Evolutionary conservation across 2,329 filamentous ascomycete species (phyloP), one percentile per base, ranked within the genome.

Genomic region (Celoporthe dispersa): DNA sequence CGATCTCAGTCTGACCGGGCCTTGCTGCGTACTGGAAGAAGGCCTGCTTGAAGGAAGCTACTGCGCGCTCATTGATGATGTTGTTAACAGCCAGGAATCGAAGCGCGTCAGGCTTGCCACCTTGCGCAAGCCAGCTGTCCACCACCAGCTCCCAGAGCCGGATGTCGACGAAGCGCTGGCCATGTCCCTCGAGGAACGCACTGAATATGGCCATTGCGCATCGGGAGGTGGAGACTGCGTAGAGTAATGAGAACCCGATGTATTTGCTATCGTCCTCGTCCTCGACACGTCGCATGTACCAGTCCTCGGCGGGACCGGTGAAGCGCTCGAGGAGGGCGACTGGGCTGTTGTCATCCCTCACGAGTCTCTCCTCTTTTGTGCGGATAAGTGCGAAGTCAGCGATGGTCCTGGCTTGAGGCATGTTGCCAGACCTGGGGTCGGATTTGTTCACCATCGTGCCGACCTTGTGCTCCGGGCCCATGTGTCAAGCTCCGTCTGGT

Each of bases 131-230:
- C 57, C 57, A 60, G 22, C 57, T 12, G 57, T 60, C 33, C 19
- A 60, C 31, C 22, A 60, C 57, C 31, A 60, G 57, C 28, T 60
- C 31, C 57, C 57, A 60, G 57, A 60, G 57, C 22, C 57, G 57
- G 22, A 60, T 60, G 57, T 60, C 33, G 7, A 37, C 19, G 11
- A 60, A 6, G 31, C 57, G 57, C 4, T n/a, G 1, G 57, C 19
- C 2, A 1, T n/a, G 2, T 19, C n/a, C 19, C 22, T 60, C 57
- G 16, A 60, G 57, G 19, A 60, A 60, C 4, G 31, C 57, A 22
- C 16, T 33, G 14, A 37, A 37, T 4, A 60, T 8, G 2, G 11
- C 33, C 22, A 60, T n/a, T n/a, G 33, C 57, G 31, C 31, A 22
- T 12, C 33, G 7, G 8, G 57, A 60, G 31, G 14, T 22, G 31